These are phyloP conservation scores for Solanum aculeatissimum DNA, from an alignment of 305 asterid species.

Conservation along the genomic window DNA sequence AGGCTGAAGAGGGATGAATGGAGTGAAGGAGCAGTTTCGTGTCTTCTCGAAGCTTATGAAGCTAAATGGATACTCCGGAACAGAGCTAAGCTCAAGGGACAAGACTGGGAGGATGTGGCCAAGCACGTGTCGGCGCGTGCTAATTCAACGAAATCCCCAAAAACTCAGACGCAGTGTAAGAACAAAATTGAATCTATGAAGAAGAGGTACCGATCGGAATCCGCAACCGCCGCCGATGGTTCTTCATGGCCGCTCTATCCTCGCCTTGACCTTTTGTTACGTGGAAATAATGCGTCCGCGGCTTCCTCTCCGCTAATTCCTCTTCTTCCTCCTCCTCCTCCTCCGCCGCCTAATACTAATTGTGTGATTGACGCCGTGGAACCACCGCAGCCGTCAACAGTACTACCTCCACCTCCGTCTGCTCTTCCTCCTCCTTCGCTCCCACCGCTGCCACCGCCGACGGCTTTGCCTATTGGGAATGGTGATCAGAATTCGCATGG, in stretches of 20 bases:
- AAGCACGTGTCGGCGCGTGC: slow-evolving; percentile 46
- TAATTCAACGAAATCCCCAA: slow-evolving; percentile 30
- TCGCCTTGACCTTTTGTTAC: slow-evolving; percentile 66
- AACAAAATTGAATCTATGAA: slow-evolving; percentile 91
- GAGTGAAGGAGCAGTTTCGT: slow-evolving; percentile 81
- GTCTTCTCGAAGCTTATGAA: slow-evolving; percentile 73
- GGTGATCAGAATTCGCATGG: slow-evolving; percentile 31
- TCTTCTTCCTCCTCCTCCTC: background rate
- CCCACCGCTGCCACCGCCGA: background rate
- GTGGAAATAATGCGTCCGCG: slow-evolving; percentile 38
- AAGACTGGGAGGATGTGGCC: slow-evolving; percentile 88
- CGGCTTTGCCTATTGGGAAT: slow-evolving; percentile 12
- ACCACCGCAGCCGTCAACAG: background rate
- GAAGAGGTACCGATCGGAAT: slow-evolving; percentile 79
- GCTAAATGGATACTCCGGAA: slow-evolving; percentile 68
- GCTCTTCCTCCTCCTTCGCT: background rate
- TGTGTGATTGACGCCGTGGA: background rate
- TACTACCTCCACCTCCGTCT: background rate
- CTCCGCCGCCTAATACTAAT: background rate
- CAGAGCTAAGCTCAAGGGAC: slow-evolving; percentile 82
- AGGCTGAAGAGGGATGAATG: slow-evolving; percentile 72
- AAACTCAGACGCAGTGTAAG: slow-evolving; percentile 85
- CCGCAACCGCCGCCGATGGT: slow-evolving; percentile 41
- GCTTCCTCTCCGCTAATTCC: background rate
- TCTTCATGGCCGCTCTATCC: slow-evolving; percentile 76